Conservation (phyloP, 2,329 filamentous ascomycete genomes). For the Hyphodiscus sp. region DNA sequence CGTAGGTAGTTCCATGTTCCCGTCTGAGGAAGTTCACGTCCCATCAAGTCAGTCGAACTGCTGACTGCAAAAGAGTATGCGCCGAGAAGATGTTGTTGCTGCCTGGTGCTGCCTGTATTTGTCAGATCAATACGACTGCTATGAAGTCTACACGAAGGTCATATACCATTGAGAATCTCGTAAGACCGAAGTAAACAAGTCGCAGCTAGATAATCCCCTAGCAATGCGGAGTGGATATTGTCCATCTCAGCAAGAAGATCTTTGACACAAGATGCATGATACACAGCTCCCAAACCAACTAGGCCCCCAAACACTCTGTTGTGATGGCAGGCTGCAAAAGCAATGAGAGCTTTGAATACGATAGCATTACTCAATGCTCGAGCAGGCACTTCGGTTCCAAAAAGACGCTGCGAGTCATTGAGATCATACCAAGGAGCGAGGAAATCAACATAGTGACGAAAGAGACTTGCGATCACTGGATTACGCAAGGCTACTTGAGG, state of each 20-base stretch:
- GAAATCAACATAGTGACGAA: conserved; percentile 34
- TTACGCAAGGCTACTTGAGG: conserved; percentile 29
- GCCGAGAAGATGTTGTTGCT: conserved; percentile 9
- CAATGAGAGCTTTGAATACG: conserved; percentile 39
- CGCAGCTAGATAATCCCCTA: conserved; percentile 37
- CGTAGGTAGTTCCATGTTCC: conserved; percentile 47
- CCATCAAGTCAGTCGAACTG: conserved; percentile 2
- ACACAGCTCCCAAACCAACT: conserved; percentile 29
- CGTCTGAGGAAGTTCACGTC: conserved; percentile 30
- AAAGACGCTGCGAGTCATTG: conserved; percentile 33
- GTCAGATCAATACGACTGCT: neutral
- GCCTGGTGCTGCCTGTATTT: no score
- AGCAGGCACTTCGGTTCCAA: conserved; percentile 32
- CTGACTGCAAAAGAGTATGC: conserved; percentile 10
- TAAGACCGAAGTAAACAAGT: conserved; percentile 43
- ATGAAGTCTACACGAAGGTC: neutral
- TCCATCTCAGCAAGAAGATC: conserved; percentile 30
- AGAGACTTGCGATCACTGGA: conserved; percentile 31
- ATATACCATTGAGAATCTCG: conserved; percentile 39
- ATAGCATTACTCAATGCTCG: conserved; percentile 35
- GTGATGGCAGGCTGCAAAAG: conserved; percentile 38
- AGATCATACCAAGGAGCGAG: conserved; percentile 43
- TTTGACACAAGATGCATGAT: conserved; percentile 36
- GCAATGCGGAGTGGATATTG: neutral
- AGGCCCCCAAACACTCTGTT: conserved; percentile 29